Evolutionary conservation across 305 asterid species (phyloP).

Genomic region (Lippia alba): DNA sequence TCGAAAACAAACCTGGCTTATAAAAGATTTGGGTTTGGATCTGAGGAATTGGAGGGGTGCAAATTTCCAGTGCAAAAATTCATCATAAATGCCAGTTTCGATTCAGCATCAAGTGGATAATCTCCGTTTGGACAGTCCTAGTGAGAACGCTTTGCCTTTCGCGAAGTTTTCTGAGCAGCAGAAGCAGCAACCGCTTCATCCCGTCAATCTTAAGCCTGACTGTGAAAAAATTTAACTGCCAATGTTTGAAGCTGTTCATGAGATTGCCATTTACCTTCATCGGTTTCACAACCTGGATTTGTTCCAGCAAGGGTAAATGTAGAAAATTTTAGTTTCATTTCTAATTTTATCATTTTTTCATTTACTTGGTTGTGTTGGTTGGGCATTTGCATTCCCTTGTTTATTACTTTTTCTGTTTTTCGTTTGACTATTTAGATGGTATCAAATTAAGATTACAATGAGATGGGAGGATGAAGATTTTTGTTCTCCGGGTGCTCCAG

Average conservation of each 20-base stretch:
- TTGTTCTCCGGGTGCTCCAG: conserved; percentile 64
- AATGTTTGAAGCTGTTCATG: conserved; percentile 80
- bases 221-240: conserved; percentile 41
- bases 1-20: conserved; percentile 35
- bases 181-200: conserved; percentile 46
- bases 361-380: conserved; percentile 30
- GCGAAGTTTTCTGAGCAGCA: conserved; percentile 37
- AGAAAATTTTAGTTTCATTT: conserved; percentile 13
- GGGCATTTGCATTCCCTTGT: conserved; percentile 31
- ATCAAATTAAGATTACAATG: conserved; percentile 75
- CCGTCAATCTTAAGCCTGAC: conserved; percentile 33
- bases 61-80: conserved; percentile 18
- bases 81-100: conserved; percentile 52
- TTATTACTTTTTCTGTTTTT: not conserved
- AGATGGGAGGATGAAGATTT: conserved; percentile 74
- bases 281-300: conserved; percentile 88
- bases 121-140: conserved; percentile 48
- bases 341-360: conserved; percentile 19
- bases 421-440: conserved; percentile 56
- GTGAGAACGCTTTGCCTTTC: conserved; percentile 53
- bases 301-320: conserved; percentile 82
- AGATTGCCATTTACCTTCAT: conserved; percentile 80
- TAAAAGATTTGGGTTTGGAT: conserved; percentile 36
- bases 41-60: conserved; percentile 49
- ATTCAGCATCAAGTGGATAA: conserved; percentile 61